A percentile compares a stretch with the other conserved stretches of the same genome.
Evolutionary conservation across 768 basidiomycete species (phyloP).

Genomic region (Ramaria sp.): DNA sequence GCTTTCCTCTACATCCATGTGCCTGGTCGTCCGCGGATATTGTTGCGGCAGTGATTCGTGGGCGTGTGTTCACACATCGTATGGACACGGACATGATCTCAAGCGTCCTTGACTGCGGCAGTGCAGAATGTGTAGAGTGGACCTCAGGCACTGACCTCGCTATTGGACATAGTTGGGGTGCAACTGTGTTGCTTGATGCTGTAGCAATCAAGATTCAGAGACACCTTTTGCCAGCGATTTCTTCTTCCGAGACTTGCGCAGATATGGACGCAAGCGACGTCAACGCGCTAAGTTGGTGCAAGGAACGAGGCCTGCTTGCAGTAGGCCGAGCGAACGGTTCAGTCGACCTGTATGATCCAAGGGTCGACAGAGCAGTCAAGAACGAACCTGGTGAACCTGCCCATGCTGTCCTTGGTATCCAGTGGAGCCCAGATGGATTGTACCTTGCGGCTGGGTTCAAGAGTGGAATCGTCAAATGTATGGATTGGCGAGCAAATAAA

Average conservation of each 20-base stretch:
- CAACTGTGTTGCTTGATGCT: conserved; percentile 74
- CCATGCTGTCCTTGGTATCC: conserved; percentile 24
- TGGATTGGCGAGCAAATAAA: conserved; percentile 3
- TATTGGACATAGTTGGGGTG: conserved; percentile 39
- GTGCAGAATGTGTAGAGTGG: conserved; percentile 76
- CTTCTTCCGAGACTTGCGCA: conserved; percentile 69
- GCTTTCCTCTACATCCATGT: conserved; percentile 92
- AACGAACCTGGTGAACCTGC: background rate
- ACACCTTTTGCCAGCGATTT: conserved; percentile 35
- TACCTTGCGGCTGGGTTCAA: conserved; percentile 91
- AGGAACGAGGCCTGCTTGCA: background rate
- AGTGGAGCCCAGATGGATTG: conserved; percentile 82
- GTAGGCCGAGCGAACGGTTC: background rate
- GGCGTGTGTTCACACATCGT: conserved; percentile 85
- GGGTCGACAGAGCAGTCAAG: background rate
- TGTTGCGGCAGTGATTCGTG: conserved; percentile 82
- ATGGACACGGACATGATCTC: conserved; percentile 78
- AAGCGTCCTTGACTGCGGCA: conserved; percentile 61
- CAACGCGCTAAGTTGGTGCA: background rate
- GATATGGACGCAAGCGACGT: background rate
- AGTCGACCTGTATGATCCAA: background rate
- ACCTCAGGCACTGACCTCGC: conserved; percentile 37
- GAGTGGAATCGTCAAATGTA: conserved; percentile 69
- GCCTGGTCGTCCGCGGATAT: conserved; percentile 80
- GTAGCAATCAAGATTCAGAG: conserved; percentile 81